Base-by-base conservation (phyloP, 192 early-diverging fungal genomes). In the Backusella liffmaniae region DNA sequence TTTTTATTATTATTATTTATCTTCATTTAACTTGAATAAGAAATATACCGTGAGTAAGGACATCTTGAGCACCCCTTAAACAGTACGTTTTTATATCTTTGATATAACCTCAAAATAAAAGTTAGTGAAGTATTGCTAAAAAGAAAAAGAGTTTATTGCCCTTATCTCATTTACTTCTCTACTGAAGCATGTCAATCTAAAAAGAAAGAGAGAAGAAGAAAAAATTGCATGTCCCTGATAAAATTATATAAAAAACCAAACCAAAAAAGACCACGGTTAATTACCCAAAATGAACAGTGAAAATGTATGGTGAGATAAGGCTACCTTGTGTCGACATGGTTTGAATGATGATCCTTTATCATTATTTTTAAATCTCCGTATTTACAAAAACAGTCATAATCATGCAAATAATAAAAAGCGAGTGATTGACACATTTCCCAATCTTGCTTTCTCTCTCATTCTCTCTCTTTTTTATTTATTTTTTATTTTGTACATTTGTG, bases 241-340 rank as follows among this genome's bases (percentile, higher is more conserved):
- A 49, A 49, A 49, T 49, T 49, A 49, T 21, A 49, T 49, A 44
- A 44, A 44, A 44, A 18, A 15, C 42, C 15, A 44, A 44, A 44
- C 3, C 42, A 44, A 44, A 44, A 44, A 16, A 44, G 46, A 49
- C 46, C 46, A 49, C 46, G 46, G 46, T 6, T 49, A 49, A 49
- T 49, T 49, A 49, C 46, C 46, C 18, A 49, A 49, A 49, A 49
- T 59, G 26, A 29, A 10, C 32, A 26, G 23, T 29, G 9, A 26
- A 62, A 62, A 62, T 26, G 56, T 62, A 29, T 62, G 56, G 26
- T 62, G 56, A 62, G 56, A 62, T 62, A 62, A 62, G 56, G 21
- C 23, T 13, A 29, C 56, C 9, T 29, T 62, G 56, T 62, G 56
- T 62, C 10, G 21, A 29, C 26, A 62, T 29, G 12, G 53, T 59